Percentiles rank a stretch among this genome's conserved stretches.
Conservation (phyloP, 75 land plant species). For the Selaginella moellendorffii region DNA sequence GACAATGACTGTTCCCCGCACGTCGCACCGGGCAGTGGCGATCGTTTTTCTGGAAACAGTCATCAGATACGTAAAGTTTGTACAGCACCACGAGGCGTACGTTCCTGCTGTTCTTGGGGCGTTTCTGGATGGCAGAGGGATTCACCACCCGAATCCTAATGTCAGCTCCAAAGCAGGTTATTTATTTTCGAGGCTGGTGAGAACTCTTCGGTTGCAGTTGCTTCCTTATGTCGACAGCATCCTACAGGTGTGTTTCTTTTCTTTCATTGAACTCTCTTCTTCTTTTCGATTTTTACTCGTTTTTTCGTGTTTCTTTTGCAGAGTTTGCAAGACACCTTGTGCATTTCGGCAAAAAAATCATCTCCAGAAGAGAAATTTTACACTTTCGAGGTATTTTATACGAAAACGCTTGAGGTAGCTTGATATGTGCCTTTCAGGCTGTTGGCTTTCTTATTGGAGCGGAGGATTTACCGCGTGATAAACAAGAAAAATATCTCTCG, state of each 20-base stretch:
- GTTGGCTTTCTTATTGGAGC: conserved; percentile 94
- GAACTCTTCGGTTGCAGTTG: conserved; percentile 63
- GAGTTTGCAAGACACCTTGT: conserved; percentile 73
- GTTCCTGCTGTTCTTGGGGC: conserved; percentile 57
- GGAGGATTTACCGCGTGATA: conserved; percentile 84
- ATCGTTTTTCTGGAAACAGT: conserved; percentile 74
- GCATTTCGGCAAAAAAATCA: conserved; percentile 29
- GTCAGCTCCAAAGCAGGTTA: conserved; percentile 91
- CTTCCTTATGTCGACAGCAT: conserved; percentile 71
- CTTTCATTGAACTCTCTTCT: background rate
- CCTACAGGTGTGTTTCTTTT: conserved; percentile 50
- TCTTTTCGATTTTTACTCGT: background rate
- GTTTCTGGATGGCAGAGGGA: conserved; percentile 89
- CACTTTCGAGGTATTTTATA: conserved; percentile 62
- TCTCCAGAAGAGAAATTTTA: conserved; percentile 74
- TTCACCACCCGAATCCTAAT: conserved; percentile 74
- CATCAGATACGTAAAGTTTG: conserved; percentile 65
- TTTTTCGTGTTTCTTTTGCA: conserved; percentile 18
- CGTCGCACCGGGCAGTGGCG: conserved; percentile 79
- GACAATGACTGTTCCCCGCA: conserved; percentile 51
- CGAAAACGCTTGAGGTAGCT: background rate
- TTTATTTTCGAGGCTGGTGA: conserved; percentile 93
- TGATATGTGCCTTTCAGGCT: conserved; percentile 39
- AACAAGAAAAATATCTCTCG: conserved; percentile 71
- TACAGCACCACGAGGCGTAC: conserved; percentile 64